phyloP scores from a whole-genome alignment of 164 flowering plant genomes.

The Magnolia officinalis region DNA sequence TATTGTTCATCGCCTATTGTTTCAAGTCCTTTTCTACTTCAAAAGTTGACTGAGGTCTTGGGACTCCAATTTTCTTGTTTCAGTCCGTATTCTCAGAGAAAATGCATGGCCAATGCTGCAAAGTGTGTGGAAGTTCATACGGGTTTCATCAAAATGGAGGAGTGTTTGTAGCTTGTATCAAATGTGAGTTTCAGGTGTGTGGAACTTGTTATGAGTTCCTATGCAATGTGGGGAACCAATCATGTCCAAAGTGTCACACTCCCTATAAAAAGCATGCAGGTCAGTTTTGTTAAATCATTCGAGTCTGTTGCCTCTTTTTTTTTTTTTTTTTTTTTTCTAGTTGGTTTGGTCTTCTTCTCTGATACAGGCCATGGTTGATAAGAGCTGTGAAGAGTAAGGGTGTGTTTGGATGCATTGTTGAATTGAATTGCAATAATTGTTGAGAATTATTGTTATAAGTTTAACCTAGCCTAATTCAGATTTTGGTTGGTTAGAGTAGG shows the following conservation, averaged over 20 bases:
- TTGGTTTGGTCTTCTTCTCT: not conserved
- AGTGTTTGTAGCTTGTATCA: not conserved
- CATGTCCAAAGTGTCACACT: not conserved
- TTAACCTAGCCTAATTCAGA: too few species aligned
- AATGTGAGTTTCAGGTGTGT: not conserved
- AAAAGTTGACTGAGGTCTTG: not conserved
- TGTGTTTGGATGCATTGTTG: not conserved
- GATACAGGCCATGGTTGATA: not conserved
- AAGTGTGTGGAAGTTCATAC: not conserved
- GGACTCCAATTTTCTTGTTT: not conserved
- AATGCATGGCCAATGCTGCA: not conserved
- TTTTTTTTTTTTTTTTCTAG: not conserved
- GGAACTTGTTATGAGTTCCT: conserved; percentile 1
- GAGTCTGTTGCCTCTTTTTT: not conserved
- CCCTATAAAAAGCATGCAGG: not conserved
- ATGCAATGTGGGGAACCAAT: not conserved
- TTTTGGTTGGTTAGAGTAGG: too few species aligned
- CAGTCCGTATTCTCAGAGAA: not conserved
- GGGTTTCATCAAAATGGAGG: conserved; percentile 5
- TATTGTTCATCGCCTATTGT: not conserved
- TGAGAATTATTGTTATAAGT: too few species aligned
- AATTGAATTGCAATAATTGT: not conserved
- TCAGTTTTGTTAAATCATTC: not conserved
- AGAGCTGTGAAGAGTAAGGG: not conserved
- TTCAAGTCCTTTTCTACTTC: not conserved